Conservation (phyloP, 1,139 yeast genomes). For the Casaregolazyma lundiana region DNA sequence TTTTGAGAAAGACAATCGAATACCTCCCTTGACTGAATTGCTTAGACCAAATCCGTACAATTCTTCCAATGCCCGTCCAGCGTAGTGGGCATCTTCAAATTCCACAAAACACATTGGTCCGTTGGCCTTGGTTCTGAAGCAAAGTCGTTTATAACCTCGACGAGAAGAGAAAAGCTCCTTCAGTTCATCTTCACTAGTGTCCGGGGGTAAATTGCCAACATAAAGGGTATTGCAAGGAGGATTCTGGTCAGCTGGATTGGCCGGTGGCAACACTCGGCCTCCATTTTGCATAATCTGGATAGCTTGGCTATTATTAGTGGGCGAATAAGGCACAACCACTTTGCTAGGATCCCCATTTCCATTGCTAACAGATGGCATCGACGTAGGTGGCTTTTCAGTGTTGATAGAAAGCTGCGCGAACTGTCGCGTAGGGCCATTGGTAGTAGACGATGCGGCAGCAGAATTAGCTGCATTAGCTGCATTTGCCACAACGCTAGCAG, state of each 20-base stretch:
- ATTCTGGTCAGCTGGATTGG: constrained; percentile 97
- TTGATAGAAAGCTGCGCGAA: constrained; percentile 17
- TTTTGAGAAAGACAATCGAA: constrained; percentile 86
- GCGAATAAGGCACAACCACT: constrained; percentile 32
- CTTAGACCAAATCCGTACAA: constrained; percentile 78
- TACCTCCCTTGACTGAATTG: constrained; percentile 79
- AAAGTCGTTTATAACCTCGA: constrained; percentile 85
- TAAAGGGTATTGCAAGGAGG: constrained; percentile 97
- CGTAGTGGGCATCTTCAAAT: constrained; percentile 91
- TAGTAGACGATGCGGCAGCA: constrained; percentile 7
- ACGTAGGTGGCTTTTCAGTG: constrained; percentile 12
- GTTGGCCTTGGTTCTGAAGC: constrained; percentile 61
- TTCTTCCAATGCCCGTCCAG: constrained; percentile 90
- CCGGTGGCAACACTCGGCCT: constrained; percentile 76
- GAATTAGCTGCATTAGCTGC: constrained; percentile 11
- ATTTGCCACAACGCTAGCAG: constrained; percentile 11
- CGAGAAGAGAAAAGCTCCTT: constrained; percentile 84
- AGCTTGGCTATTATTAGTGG: constrained; percentile 32
- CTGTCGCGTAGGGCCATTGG: constrained; percentile 14
- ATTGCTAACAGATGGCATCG: constrained; percentile 8
- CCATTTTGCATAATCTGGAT: constrained; percentile 34
- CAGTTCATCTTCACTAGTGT: constrained; percentile 90
- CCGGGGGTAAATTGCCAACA: constrained; percentile 96
- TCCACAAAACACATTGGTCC: constrained; percentile 99
- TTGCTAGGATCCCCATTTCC: constrained; percentile 21